Conservation (phyloP, 1,139 yeast species). For the Blastobotrys elegans region DNA sequence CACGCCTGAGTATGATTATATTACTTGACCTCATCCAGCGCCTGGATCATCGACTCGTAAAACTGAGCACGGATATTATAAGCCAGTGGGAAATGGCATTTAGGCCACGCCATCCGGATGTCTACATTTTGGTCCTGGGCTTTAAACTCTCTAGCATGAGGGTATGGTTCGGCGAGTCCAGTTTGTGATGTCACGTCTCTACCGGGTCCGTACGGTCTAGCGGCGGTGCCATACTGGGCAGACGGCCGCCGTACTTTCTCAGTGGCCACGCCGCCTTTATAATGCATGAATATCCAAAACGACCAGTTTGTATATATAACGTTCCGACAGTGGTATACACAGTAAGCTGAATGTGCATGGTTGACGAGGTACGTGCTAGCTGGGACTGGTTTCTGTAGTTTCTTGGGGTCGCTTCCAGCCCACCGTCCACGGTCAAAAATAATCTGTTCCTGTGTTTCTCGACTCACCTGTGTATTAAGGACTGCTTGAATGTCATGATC, state of each 20-base stretch:
- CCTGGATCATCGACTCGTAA: background rate
- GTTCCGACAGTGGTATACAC: background rate
- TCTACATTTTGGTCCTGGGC: background rate
- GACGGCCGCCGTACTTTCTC: background rate
- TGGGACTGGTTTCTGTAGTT: background rate
- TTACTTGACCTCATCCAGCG: background rate
- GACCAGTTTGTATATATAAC: background rate
- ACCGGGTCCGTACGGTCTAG: background rate
- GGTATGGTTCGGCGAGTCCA: background rate
- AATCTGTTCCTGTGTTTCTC: background rate
- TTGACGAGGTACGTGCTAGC: background rate
- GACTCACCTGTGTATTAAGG: background rate
- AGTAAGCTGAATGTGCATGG: background rate
- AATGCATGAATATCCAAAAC: background rate
- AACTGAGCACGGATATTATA: background rate
- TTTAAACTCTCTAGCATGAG: background rate
- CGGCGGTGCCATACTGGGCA: background rate
- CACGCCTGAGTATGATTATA: background rate
- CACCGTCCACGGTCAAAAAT: background rate
- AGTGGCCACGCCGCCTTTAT: background rate
- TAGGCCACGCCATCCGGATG: background rate
- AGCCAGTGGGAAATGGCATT: background rate
- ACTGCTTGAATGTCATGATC: background rate
- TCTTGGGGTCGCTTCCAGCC: background rate
- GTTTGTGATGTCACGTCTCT: background rate